Evolutionary conservation across 2,329 filamentous ascomycete genomes (phyloP), one percentile per base, ranked within the genome.

Genomic region (Didymella exigua): DNA sequence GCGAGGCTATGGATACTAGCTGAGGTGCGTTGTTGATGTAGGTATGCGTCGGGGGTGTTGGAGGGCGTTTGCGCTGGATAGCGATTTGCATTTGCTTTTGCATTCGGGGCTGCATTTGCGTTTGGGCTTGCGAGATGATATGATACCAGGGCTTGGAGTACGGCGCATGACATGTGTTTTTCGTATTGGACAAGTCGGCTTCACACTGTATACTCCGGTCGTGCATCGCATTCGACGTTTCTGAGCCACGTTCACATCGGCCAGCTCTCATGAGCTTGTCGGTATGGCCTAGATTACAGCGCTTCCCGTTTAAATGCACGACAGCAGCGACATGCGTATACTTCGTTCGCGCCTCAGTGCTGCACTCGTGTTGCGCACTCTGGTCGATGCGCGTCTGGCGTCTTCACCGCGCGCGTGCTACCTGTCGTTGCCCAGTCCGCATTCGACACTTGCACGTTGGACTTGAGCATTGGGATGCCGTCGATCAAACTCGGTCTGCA

Each of bases 1-100:
- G 55, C 1, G 69, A 71, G 40, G 63, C 29, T 8, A 72, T 72
- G 68, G 66, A 70, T 52, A 66, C 54, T 5, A 59, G 49, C 4
- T 68, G 38, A 62, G 30, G 13, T 23, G 13, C 16, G 11, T 7
- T 41, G 23, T 41, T 14, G 37, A 26, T 23, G n/a, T 24, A 19
- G 5, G n/a, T n/a, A n/a, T 34, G n/a, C 14, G 5, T 34, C n/a
- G 5, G 11, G 31, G 16, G 4, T 26, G 24, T 26, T 5, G 24
- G 9, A 26, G 24, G 24, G 16, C 1, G n/a, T 9, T 2, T n/a
- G 18, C 5, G 7, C 18, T 11, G 9, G 8, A 19, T 9, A 1
- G 4, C 13, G 30, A n/a, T 34, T 34, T n/a, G n/a, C n/a, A n/a
- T n/a, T n/a, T n/a, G n/a, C n/a, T 27, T 40, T 27, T 4, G 31